A percentile compares a stretch with the other conserved stretches of the same genome.
phyloP scores from a whole-genome alignment of 2,329 filamentous ascomycete species.

The Colletotrichum sojae region DNA sequence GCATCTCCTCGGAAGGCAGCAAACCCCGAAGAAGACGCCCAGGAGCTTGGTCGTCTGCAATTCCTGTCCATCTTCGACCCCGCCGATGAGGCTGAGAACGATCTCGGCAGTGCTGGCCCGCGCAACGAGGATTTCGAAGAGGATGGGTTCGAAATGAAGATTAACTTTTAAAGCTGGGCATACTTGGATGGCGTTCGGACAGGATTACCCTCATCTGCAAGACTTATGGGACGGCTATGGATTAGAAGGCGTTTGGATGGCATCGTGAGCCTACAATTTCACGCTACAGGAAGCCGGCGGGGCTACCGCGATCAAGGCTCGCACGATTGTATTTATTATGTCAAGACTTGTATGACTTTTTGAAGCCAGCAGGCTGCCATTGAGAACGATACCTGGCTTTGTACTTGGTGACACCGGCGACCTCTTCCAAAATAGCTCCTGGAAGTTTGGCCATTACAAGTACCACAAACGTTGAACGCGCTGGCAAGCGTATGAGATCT shows the following conservation, averaged over 20 bases:
- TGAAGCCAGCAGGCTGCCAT: not conserved
- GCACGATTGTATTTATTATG: slow-evolving; percentile 31
- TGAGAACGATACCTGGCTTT: not conserved
- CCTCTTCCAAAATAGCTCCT: too few relatives aligned
- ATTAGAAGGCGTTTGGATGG: slow-evolving; percentile 36
- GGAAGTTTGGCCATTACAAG: too few relatives aligned
- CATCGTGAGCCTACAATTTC: slow-evolving; percentile 28
- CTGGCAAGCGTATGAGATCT: too few relatives aligned
- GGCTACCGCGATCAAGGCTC: slow-evolving; percentile 1
- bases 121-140: slow-evolving; percentile 62
- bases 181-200: slow-evolving; percentile 31
- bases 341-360: slow-evolving; percentile 4
- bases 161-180: slow-evolving; percentile 46
- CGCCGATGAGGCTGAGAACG: slow-evolving; percentile 62
- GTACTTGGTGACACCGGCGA: not conserved
- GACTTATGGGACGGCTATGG: slow-evolving; percentile 14
- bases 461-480: too few relatives aligned
- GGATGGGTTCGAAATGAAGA: slow-evolving; percentile 69
- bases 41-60: slow-evolving; percentile 59
- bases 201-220: slow-evolving; percentile 27
- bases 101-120: slow-evolving; percentile 49
- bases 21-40: slow-evolving; percentile 46
- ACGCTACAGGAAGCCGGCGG: slow-evolving; percentile 15
- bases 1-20: slow-evolving; percentile 37
- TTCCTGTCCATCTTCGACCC: slow-evolving; percentile 73